Evolutionary conservation across 345 rosid species (phyloP), one percentile per base, ranked within the genome.

Genomic region (Garcia nutans): DNA sequence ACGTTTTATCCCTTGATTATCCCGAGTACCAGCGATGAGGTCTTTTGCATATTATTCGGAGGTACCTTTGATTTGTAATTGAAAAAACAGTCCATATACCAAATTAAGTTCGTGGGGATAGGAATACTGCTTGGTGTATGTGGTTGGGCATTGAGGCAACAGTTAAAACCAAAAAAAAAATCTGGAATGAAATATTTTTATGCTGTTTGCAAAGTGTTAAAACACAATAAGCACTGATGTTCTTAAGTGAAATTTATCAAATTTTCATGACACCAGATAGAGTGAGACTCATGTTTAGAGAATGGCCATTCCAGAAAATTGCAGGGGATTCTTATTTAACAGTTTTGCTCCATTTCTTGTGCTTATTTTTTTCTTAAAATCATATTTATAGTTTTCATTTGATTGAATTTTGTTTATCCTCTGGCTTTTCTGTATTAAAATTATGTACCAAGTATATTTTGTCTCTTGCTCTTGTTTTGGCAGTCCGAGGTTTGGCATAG

Each of bases 401-500:
- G 8, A 11, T 56, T n/a, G 2, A 54, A 33, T 72, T 10, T 54
- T 37, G 49, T 52, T 77, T 23, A 10, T 31, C 41, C 26, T 33
- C 17, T n/a, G 8, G 9, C 31, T 22, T 24, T 61, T 72, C 41
- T 70, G 31, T 71, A 10, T 15, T n/a, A 5, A 59, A 24, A 55
- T 70, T 56, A 58, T n/a, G 44, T n/a, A 20, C 17, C 20, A 19
- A 17, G 0, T 19, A 15, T 6, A 16, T 65, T 37, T 22, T 62
- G 55, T 8, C 24, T 47, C n/a, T 74, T 79, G 24, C 3, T 73
- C 0, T 37, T 75, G 69, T 57, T 41, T 78, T 80, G 84, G 64
- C 89, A 95, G 97, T 79, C 97, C 99, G 58, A 81, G 99, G 76
- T 95, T 93, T 76, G 97, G 99, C 42, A 87, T 95, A 72, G 99